phyloP scores from a whole-genome alignment of 2,329 filamentous ascomycete species.

The Diaporthe nobilis region DNA sequence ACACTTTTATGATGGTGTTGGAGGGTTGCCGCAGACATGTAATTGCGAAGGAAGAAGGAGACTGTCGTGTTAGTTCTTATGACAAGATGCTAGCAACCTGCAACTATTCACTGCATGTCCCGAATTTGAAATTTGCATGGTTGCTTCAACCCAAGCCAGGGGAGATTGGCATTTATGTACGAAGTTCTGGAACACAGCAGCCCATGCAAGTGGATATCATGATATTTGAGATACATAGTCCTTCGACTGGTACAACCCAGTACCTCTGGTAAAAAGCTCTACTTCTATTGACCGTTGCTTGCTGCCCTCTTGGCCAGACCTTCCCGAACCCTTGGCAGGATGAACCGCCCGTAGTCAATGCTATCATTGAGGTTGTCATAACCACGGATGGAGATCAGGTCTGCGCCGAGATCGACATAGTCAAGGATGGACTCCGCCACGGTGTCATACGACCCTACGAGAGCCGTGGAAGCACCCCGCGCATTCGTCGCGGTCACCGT shows the following conservation, averaged over 20 bases:
- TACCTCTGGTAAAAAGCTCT: background rate
- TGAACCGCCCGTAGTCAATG: conserved; percentile 70
- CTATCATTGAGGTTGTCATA: conserved; percentile 74
- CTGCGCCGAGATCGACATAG: conserved; percentile 69
- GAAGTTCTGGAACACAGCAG: background rate
- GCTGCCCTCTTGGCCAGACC: conserved; percentile 44
- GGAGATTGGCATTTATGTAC: background rate
- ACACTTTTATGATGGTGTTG: no score
- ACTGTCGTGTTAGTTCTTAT: background rate
- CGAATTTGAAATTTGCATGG: no score
- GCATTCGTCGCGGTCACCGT: conserved; percentile 74
- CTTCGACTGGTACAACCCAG: background rate
- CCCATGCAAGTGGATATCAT: background rate
- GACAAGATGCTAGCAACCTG: no score
- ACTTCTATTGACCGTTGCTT: background rate
- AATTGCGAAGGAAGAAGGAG: background rate
- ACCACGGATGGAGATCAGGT: conserved; percentile 72
- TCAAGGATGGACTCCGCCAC: conserved; percentile 68
- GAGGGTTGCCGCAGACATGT: background rate
- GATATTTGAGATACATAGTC: background rate
- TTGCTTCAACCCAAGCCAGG: no score
- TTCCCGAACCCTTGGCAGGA: conserved; percentile 65
- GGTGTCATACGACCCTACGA: conserved; percentile 69
- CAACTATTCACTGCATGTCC: background rate
- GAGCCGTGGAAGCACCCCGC: conserved; percentile 70